These are phyloP conservation scores for Suaeda aralocaspica DNA, from an alignment of 148 eudicot genomes.

Conservation along the genomic window DNA sequence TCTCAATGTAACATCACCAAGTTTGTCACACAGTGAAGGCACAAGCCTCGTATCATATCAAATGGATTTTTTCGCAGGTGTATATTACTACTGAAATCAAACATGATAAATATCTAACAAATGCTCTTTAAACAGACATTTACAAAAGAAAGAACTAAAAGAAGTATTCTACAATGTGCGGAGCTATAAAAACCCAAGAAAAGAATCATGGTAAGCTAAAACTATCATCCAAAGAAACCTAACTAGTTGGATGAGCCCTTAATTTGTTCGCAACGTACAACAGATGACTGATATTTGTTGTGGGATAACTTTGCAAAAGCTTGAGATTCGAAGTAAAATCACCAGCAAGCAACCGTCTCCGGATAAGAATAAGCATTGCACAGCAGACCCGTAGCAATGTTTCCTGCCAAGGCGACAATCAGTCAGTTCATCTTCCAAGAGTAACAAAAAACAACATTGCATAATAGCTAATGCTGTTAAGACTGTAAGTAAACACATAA, in stretches of 20 bases:
- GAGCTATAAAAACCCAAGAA: slow-evolving; percentile 2
- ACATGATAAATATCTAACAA: slow-evolving; percentile 10
- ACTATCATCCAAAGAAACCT: slow-evolving; percentile 16
- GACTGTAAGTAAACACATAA: not conserved
- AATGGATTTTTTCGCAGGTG: not conserved
- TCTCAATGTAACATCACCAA: no score
- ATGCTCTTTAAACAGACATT: slow-evolving; percentile 15
- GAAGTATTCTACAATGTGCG: slow-evolving; percentile 27
- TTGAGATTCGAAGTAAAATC: slow-evolving; percentile 95
- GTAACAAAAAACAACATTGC: not conserved
- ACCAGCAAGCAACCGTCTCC: slow-evolving; percentile 92
- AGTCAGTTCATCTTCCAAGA: not conserved
- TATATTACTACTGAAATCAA: not conserved
- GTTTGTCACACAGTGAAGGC: no score
- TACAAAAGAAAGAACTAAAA: slow-evolving; percentile 16
- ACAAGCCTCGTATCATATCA: not conserved
- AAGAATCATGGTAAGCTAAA: slow-evolving; percentile 1
- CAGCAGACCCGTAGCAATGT: slow-evolving; percentile 87
- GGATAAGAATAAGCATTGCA: slow-evolving; percentile 85
- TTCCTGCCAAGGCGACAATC: slow-evolving; percentile 49
- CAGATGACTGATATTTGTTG: slow-evolving; percentile 83
- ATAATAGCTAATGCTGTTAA: not conserved
- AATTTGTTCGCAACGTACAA: slow-evolving; percentile 92
- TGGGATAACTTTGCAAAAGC: slow-evolving; percentile 84
- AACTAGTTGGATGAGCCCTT: slow-evolving; percentile 46